A percentile compares a stretch with the other conserved stretches of the same genome.
phyloP scores from a whole-genome alignment of 257 asterid species.

The Capsicum chinense region DNA sequence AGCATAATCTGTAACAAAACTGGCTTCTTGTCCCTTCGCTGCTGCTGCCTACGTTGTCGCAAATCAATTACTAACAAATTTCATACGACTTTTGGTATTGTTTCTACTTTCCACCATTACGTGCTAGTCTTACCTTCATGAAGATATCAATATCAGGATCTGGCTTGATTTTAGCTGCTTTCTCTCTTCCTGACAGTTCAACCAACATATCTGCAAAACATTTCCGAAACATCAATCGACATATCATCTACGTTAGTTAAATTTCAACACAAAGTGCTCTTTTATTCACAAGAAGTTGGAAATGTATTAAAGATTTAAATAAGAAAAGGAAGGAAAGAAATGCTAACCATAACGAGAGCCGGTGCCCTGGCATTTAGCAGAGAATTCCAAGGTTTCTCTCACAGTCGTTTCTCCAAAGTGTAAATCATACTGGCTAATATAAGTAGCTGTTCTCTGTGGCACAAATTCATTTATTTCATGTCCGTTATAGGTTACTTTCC shows the following conservation, averaged over 20 bases:
- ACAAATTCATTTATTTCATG: slow-evolving; percentile 61
- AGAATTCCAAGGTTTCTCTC: slow-evolving; percentile 67
- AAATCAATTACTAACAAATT: neutral
- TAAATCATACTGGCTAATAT: slow-evolving; percentile 65
- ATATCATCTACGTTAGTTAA: neutral
- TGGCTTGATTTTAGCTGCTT: slow-evolving; percentile 53
- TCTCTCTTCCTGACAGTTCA: slow-evolving; percentile 57
- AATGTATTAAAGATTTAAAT: too few species aligned
- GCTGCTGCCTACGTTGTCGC: slow-evolving; percentile 57
- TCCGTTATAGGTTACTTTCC: slow-evolving; percentile 65
- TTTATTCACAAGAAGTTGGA: too few species aligned
- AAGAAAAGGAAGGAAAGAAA: too few species aligned
- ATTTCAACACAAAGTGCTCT: too few species aligned
- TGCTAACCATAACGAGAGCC: slow-evolving; percentile 68
- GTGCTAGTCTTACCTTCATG: slow-evolving; percentile 47
- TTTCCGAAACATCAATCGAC: slow-evolving; percentile 1
- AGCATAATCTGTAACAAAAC: slow-evolving; percentile 58
- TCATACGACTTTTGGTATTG: neutral
- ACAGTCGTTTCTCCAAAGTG: slow-evolving; percentile 77
- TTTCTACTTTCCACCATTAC: too few species aligned
- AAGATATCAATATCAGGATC: slow-evolving; percentile 52
- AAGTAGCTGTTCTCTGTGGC: slow-evolving; percentile 64
- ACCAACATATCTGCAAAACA: slow-evolving; percentile 69
- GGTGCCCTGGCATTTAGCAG: slow-evolving; percentile 73
- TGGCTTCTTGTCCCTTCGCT: slow-evolving; percentile 62